phyloP scores from a whole-genome alignment of 495 filamentous ascomycete genomes.

The Friedmanniomyces endolithicus region DNA sequence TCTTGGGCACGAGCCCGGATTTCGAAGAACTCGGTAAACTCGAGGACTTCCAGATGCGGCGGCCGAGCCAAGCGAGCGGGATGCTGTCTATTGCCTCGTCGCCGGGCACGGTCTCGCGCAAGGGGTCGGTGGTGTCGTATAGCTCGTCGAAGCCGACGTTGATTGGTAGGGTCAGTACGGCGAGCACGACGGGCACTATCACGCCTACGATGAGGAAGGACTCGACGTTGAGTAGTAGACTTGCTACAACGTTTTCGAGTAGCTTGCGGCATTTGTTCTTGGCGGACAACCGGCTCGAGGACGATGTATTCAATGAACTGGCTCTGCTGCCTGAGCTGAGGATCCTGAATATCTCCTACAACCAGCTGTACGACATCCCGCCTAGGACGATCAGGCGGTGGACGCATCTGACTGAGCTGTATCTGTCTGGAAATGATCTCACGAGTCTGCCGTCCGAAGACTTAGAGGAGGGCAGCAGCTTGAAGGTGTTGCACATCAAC shows the following conservation, averaged over 20 bases:
- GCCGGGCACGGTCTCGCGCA: constrained; percentile 47
- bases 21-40: constrained; percentile 65
- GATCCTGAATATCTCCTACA: constrained; percentile 88
- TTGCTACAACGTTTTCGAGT: constrained; percentile 71
- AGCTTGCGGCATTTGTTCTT: constrained; percentile 74
- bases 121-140: constrained; percentile 71
- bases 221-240: constrained; percentile 61
- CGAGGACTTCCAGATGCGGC: constrained; percentile 49
- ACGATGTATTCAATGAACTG: constrained; percentile 88
- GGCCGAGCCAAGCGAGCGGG: constrained; percentile 77
- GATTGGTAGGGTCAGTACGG: constrained; percentile 50
- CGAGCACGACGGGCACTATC: constrained; percentile 36
- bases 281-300: constrained; percentile 85
- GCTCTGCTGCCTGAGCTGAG: constrained; percentile 71
- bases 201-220: constrained; percentile 68
- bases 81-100: constrained; percentile 63
- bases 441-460: constrained; percentile 87
- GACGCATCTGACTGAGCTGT: constrained; percentile 79
- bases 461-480: constrained; percentile 69
- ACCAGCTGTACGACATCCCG: constrained; percentile 83
- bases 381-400: constrained; percentile 75
- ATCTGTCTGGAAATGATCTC: constrained; percentile 89
- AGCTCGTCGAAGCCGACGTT: constrained; percentile 72
- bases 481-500: constrained; percentile 91
- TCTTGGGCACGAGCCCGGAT: constrained; percentile 46